Evolutionary conservation across 1,139 yeast genomes (phyloP), one percentile per base, ranked within the genome.

Genomic region (Candida tunisiensis): DNA sequence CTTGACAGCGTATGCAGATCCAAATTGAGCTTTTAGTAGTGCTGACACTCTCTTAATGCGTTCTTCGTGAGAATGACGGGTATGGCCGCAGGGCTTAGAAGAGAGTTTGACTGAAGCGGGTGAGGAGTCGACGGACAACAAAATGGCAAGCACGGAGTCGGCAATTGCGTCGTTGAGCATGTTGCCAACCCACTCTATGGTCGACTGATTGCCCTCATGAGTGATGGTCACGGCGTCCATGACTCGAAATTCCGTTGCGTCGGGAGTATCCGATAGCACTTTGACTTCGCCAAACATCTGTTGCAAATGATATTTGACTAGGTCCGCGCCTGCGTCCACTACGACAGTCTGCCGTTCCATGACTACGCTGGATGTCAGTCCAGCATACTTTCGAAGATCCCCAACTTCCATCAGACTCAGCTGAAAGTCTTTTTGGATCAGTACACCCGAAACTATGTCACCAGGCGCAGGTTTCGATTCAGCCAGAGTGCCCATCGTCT

Each of bases 201-300:
- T 63, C 11, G 47, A 38, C 25, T 40, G 33, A 27, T 42, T 42
- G 10, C 44, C 47, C 15, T 34, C 42, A 20, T 45, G 47, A 3
- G 25, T 26, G 7, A 54, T 43, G 7, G 31, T 34, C 5, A 67
- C 55, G 24, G 60, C 62, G 28, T 63, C 62, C 72, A 67, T 65
- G 6, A 68, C 50, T 27, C 45, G 49, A 16, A 62, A 45, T 21
- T 24, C 18, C 10, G 11, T 14, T 3, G 15, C 23, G 6, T 37
- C 39, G 12, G 57, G 62, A n/a, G 61, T 69, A 4, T 74, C 82
- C 30, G 59, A 60, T n/a, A 74, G 35, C 1, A 79, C 64, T 22
- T 74, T 71, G 9, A 83, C 66, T 41, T 65, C 69, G 2, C 96
- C 96, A 62, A 88, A 88, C 98, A 91, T 88, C 47, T 85, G 96